A percentile compares a stretch with the other conserved stretches of the same genome.
Evolutionary conservation across 768 basidiomycete species (phyloP).

Genomic region (Sporobolomyces phaffii): DNA sequence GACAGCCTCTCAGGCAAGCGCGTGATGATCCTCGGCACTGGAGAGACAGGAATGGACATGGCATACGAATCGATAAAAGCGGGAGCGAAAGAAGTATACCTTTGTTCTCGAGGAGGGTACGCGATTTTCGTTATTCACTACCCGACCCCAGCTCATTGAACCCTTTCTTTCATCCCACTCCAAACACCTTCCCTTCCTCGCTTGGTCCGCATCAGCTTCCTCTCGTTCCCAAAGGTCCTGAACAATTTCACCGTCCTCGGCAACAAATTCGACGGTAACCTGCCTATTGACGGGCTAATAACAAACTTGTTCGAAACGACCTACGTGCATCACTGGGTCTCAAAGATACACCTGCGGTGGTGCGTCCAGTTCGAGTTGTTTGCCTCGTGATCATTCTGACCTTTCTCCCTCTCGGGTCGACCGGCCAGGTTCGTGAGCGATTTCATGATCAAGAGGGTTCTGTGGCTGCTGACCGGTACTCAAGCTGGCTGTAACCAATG

Average conservation of each 20-base stretch:
- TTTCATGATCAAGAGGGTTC: slow-evolving; percentile 57
- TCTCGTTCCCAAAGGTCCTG: slow-evolving; percentile 56
- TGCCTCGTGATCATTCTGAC: too few species aligned
- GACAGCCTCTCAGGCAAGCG: slow-evolving; percentile 51
- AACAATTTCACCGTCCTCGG: slow-evolving; percentile 59
- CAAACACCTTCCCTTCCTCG: too few species aligned
- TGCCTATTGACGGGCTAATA: slow-evolving; percentile 52
- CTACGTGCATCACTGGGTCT: slow-evolving; percentile 59
- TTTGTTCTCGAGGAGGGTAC: slow-evolving; percentile 56
- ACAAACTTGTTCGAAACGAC: slow-evolving; percentile 57
- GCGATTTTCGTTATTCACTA: not conserved
- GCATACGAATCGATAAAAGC: slow-evolving; percentile 51
- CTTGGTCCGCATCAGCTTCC: slow-evolving; percentile 46
- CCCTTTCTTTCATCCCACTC: too few species aligned
- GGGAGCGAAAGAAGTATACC: slow-evolving; percentile 53
- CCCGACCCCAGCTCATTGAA: too few species aligned
- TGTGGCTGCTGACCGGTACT: slow-evolving; percentile 59
- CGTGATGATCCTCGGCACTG: slow-evolving; percentile 58
- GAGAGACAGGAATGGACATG: slow-evolving; percentile 62
- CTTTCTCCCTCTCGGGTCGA: not conserved
- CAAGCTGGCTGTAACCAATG: slow-evolving; percentile 55
- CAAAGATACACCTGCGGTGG: slow-evolving; percentile 56
- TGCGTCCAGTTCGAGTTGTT: slow-evolving; percentile 35
- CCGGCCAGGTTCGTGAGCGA: slow-evolving; percentile 46
- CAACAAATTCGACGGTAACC: slow-evolving; percentile 47